These are phyloP conservation scores for Psilocybe cubensis DNA, from an alignment of 768 basidiomycete species.

Conservation along the genomic window DNA sequence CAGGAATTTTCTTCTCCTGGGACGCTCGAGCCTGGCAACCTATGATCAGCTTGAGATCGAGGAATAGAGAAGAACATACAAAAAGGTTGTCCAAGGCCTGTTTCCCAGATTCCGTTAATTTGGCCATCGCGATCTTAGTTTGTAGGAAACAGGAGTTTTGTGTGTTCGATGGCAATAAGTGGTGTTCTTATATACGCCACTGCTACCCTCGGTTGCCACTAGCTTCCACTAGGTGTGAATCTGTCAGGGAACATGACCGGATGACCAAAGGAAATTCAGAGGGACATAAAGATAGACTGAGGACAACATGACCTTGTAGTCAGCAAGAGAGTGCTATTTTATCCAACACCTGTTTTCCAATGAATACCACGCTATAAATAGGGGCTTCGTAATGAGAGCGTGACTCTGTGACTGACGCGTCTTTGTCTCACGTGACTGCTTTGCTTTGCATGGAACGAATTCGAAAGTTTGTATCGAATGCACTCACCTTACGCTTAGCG, in stretches of 20 bases:
- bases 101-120: constrained; percentile 12
- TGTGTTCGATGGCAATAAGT: not conserved
- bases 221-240: not conserved
- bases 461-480: not conserved
- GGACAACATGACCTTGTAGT: no score
- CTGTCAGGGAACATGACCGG: not conserved
- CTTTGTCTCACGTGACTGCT: not conserved
- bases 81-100: constrained; percentile 13
- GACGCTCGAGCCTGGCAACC: constrained; percentile 7
- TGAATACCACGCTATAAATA: constrained; percentile 32
- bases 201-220: not conserved
- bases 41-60: no score
- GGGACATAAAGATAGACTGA: no score
- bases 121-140: constrained; percentile 13
- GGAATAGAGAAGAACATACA: constrained; percentile 1
- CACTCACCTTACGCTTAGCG: not conserved
- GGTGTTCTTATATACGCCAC: not conserved
- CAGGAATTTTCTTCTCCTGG: constrained; percentile 23
- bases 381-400: not conserved
- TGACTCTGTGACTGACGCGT: not conserved
- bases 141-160: no score
- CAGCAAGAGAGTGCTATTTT: no score
- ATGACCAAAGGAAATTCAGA: no score
- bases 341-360: no score
- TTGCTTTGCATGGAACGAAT: not conserved